These are phyloP conservation scores for Hyphopichia khmerensis DNA, from an alignment of 1,139 yeast species.

Conservation along the genomic window DNA sequence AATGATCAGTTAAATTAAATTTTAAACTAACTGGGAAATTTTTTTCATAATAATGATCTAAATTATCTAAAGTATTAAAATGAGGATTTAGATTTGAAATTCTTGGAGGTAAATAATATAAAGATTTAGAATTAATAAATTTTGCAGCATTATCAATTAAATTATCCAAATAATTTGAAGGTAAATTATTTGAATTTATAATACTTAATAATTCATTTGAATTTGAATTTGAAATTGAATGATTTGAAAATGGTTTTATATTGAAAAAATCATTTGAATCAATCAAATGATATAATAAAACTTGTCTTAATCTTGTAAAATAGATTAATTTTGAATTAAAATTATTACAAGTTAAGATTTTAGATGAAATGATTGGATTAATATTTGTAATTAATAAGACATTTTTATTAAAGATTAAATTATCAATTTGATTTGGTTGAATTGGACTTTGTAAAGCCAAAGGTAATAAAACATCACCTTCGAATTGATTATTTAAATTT, in stretches of 20 bases:
- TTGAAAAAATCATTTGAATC: neutral
- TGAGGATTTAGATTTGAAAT: neutral
- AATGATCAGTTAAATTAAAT: conserved; percentile 49
- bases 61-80: conserved; percentile 10
- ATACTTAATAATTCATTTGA: neutral
- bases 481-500: conserved; percentile 24
- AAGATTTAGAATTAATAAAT: conserved; percentile 28
- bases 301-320: neutral
- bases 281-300: neutral
- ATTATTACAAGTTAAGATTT: neutral
- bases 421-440: conserved; percentile 9
- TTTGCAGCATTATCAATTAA: conserved; percentile 28
- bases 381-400: conserved; percentile 4
- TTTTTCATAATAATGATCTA: conserved; percentile 17
- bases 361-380: neutral
- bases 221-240: neutral
- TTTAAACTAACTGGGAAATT: conserved; percentile 50
- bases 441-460: conserved; percentile 21
- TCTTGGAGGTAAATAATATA: conserved; percentile 31
- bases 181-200: conserved; percentile 9
- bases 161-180: conserved; percentile 24
- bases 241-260: neutral
- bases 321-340: neutral
- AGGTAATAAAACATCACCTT: conserved; percentile 24
- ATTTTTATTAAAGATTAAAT: conserved; percentile 8